A percentile compares a stretch with the other conserved stretches of the same genome.
phyloP scores from a whole-genome alignment of 495 filamentous ascomycete genomes.

The Wilcoxina mikolae region DNA sequence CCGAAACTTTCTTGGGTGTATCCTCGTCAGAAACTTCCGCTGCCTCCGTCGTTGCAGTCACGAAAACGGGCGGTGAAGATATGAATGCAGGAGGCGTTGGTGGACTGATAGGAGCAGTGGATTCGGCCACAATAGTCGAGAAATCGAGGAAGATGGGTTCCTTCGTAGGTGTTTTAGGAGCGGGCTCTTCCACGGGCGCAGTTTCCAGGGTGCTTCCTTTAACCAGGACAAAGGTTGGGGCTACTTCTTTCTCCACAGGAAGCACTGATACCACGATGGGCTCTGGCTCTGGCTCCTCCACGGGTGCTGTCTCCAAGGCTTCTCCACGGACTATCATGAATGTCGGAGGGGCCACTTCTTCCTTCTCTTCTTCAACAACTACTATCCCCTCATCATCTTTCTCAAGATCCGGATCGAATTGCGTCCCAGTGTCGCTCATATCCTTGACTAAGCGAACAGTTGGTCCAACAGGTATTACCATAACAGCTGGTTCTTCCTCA shows the following conservation, averaged over 20 bases:
- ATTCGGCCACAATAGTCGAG: constrained; percentile 15
- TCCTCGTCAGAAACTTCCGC: constrained; percentile 21
- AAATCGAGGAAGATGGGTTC: constrained; percentile 14
- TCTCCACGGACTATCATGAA: background rate
- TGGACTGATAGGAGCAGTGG: constrained; percentile 19
- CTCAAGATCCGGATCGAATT: constrained; percentile 8
- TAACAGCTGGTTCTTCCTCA: background rate
- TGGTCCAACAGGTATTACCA: background rate
- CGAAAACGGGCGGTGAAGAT: constrained; percentile 4
- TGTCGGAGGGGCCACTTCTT: background rate
- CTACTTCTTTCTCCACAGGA: background rate
- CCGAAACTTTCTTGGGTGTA: constrained; percentile 27
- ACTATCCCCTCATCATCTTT: constrained; percentile 1
- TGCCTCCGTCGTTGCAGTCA: constrained; percentile 13
- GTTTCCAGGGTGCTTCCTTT: background rate
- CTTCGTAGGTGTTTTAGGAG: background rate
- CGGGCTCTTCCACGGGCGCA: background rate
- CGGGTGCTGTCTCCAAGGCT: background rate
- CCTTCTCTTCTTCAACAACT: too few species aligned
- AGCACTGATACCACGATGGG: background rate
- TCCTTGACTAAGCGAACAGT: background rate
- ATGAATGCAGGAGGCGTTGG: background rate
- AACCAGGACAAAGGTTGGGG: background rate
- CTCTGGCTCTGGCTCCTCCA: background rate
- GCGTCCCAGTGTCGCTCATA: constrained; percentile 3